Base-by-base conservation (phyloP, 495 filamentous ascomycete genomes). In the Eremomyces bilateralis region DNA sequence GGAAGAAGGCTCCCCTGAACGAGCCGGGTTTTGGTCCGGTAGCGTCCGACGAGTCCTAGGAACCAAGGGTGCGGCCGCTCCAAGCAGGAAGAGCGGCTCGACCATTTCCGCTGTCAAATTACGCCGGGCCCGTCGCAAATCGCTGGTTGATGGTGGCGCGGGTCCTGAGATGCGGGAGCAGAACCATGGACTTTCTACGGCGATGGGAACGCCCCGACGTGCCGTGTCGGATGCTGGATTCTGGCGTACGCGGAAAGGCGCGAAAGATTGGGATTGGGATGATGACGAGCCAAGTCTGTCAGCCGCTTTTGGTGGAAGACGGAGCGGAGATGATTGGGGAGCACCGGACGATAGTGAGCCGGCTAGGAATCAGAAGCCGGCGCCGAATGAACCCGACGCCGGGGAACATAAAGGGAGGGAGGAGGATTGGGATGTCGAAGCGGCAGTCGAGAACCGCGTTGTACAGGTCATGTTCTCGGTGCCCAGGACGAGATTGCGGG, bases 401-500 rank as follows among this genome's bases (percentile, higher is more conserved):
- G 28, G 15, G 36, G 38, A 33, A 33, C 30, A 40, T 3, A 50
- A 55, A 0, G 50, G 50, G 0, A 61, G 61, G 1, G 73, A 77
- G 11, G 75, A 71, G 3, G 83, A 91, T 33, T 92, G 84, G 83
- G 84, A 93, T 47, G 66, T 93, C 21, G 85, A 94, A 51, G 66
- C 66, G 29, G 80, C 80, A 4, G 76, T 77, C 1, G 73, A 84
- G 53, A 68, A 65, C 33, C 53, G 82, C 29, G 64, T 80, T 12
- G 84, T 95, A 39, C 85, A 95, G 56, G 68, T 90, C 41, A 90
- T 90, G 60, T 95, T 90, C 52, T 91, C 83, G 1, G 80, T 91
- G 37, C 85, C 85, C 31, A 35, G 33, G 33, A 76, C 70, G 51
- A 69, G 64, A 50, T 49, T 95, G 43, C 61, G 85, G 33, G 81